A percentile compares a stretch with the other conserved stretches of the same genome.
Evolutionary conservation across 2,329 filamentous ascomycete genomes (phyloP).

Genomic region (Talaromyces amestolkiae): DNA sequence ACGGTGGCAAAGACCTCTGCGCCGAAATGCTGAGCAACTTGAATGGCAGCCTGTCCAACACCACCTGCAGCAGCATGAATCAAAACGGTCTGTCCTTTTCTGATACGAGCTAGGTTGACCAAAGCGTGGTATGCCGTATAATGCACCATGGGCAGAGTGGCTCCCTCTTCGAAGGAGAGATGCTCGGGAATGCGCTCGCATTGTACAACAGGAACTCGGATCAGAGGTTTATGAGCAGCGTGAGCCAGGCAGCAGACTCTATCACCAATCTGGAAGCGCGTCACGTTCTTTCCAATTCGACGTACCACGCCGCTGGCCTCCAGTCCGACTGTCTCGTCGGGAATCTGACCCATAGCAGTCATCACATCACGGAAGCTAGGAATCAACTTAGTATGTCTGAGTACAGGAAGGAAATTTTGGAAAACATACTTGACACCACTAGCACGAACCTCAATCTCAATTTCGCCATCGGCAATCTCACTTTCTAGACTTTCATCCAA

Average conservation of each 20-base stretch:
- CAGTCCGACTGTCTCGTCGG: background rate
- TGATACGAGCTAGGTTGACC: constrained; percentile 4
- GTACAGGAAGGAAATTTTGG: no score
- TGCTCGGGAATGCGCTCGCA: constrained; percentile 13
- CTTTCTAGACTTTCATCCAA: no score
- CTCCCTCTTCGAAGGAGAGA: constrained; percentile 14
- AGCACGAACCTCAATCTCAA: constrained; percentile 2
- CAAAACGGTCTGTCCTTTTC: constrained; percentile 22
- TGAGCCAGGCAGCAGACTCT: no score
- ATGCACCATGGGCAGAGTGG: constrained; percentile 4
- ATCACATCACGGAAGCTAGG: background rate
- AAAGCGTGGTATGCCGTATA: constrained; percentile 17
- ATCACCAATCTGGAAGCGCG: background rate
- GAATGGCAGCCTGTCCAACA: constrained; percentile 25
- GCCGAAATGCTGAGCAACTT: constrained; percentile 24
- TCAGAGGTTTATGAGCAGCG: no score
- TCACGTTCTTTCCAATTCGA: background rate
- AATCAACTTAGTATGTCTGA: no score
- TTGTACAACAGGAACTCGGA: no score
- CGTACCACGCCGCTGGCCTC: background rate
- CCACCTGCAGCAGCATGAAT: constrained; percentile 25
- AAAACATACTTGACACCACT: constrained; percentile 10
- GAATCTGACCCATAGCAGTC: background rate
- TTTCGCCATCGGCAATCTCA: no score
- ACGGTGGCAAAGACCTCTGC: constrained; percentile 22